Evolutionary conservation across 1,139 yeast genomes (phyloP).

Genomic region (Blastobotrys apis): DNA sequence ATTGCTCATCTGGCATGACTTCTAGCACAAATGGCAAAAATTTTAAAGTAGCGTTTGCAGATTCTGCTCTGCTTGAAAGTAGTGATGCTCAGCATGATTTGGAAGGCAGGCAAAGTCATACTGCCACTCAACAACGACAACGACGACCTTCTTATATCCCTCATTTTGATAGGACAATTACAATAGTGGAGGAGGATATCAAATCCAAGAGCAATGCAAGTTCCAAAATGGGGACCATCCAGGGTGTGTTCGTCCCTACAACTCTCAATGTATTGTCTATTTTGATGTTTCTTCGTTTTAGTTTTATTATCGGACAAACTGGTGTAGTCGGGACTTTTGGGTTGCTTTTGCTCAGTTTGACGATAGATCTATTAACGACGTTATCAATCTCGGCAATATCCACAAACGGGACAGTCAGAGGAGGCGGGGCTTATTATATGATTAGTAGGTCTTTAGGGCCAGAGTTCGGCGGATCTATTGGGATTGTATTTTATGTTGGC

Average conservation of each 20-base stretch:
- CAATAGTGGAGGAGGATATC: conserved; percentile 7
- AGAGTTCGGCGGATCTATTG: conserved; percentile 80
- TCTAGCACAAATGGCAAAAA: background rate
- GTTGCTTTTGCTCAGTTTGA: conserved; percentile 52
- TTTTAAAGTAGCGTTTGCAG: conserved; percentile 8
- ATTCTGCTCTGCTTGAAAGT: background rate
- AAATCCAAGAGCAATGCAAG: background rate
- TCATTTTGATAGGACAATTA: conserved; percentile 10
- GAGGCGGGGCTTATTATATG: conserved; percentile 86
- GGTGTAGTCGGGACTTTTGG: conserved; percentile 58
- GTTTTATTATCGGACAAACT: conserved; percentile 75
- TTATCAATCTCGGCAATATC: conserved; percentile 74
- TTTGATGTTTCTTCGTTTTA: conserved; percentile 74
- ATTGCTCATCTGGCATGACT: background rate
- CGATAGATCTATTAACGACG: conserved; percentile 66
- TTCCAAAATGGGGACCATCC: conserved; percentile 35
- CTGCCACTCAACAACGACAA: background rate
- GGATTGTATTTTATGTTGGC: conserved; percentile 71
- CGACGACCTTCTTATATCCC: background rate
- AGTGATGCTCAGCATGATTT: conserved; percentile 5
- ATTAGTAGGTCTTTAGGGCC: conserved; percentile 74
- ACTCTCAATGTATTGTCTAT: conserved; percentile 71
- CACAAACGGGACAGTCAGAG: conserved; percentile 77
- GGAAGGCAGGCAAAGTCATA: background rate
- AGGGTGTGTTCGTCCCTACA: conserved; percentile 66